Conservation (phyloP, 2,329 filamentous ascomycete genomes). For the Colletotrichum sojae region DNA sequence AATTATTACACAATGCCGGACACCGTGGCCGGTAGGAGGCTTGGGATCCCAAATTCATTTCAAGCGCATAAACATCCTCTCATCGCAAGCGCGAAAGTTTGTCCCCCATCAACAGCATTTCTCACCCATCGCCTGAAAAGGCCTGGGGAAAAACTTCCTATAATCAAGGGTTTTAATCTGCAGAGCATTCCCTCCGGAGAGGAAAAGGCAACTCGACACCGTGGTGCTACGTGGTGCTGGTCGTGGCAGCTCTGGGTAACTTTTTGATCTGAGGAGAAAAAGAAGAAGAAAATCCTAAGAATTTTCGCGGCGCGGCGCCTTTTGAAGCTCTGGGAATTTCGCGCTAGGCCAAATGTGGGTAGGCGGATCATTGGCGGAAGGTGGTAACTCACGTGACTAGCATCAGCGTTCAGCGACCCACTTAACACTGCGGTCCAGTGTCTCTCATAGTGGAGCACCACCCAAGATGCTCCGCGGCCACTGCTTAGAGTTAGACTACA, state of each 20-base stretch:
- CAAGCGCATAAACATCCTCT: neutral
- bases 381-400: too few relatives aligned
- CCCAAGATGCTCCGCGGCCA: too few relatives aligned
- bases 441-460: too few relatives aligned
- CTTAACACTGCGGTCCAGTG: too few relatives aligned
- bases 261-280: constrained; percentile 73
- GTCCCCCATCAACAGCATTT: constrained; percentile 75
- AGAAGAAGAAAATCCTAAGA: constrained; percentile 54
- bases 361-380: neutral
- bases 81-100: constrained; percentile 50
- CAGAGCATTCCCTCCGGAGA: constrained; percentile 65
- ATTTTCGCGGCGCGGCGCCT: constrained; percentile 45
- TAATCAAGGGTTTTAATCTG: constrained; percentile 71
- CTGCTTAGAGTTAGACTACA: too few relatives aligned
- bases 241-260: constrained; percentile 74
- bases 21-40: too few relatives aligned
- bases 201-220: constrained; percentile 75
- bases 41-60: neutral
- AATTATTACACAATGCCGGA: too few relatives aligned
- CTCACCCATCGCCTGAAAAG: constrained; percentile 62
- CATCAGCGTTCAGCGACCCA: too few relatives aligned
- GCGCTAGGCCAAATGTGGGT: constrained; percentile 43
- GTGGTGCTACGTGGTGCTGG: constrained; percentile 70
- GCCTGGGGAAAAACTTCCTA: constrained; percentile 73
- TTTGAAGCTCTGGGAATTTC: neutral